Evolutionary conservation across 371 early-diverging fungal species (phyloP).

Genomic region (Mucor plumbeus): DNA sequence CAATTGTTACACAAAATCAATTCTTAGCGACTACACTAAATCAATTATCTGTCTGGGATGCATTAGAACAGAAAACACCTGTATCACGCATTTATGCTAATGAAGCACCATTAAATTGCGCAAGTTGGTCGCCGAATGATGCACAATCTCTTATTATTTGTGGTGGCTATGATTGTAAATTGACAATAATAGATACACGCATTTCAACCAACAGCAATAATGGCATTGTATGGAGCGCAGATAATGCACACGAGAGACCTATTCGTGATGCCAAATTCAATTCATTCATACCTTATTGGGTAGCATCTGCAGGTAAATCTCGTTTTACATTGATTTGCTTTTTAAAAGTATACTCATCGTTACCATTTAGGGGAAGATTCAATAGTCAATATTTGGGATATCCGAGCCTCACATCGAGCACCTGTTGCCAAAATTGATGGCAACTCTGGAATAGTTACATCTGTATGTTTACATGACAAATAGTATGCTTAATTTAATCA

Average conservation of each 20-base stretch:
- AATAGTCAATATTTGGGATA: slow-evolving; percentile 77
- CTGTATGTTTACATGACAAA: slow-evolving; percentile 33
- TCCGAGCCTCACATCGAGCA: slow-evolving; percentile 56
- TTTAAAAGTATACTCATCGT: not conserved
- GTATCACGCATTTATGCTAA: not conserved
- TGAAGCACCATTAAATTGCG: slow-evolving; percentile 22
- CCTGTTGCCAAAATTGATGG: slow-evolving; percentile 65
- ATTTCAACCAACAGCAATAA: not conserved
- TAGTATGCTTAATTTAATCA: not conserved
- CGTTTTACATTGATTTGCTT: not conserved
- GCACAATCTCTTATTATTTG: slow-evolving; percentile 36
- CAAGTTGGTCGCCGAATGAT: slow-evolving; percentile 46
- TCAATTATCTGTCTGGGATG: slow-evolving; percentile 38
- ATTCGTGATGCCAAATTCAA: slow-evolving; percentile 70
- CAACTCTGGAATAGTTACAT: slow-evolving; percentile 51
- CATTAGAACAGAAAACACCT: slow-evolving; percentile 25
- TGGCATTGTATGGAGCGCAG: slow-evolving; percentile 31
- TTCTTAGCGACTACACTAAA: slow-evolving; percentile 27
- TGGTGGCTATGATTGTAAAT: slow-evolving; percentile 28
- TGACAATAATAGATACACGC: slow-evolving; percentile 38
- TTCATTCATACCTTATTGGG: slow-evolving; percentile 83
- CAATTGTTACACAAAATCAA: not conserved
- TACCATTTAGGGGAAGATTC: slow-evolving; percentile 53
- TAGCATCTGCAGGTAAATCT: slow-evolving; percentile 63
- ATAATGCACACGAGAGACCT: slow-evolving; percentile 41